Evolutionary conservation across 768 basidiomycete species (phyloP), one percentile per base, ranked within the genome.

Genomic region (Rubroboletus pulcherrimus): DNA sequence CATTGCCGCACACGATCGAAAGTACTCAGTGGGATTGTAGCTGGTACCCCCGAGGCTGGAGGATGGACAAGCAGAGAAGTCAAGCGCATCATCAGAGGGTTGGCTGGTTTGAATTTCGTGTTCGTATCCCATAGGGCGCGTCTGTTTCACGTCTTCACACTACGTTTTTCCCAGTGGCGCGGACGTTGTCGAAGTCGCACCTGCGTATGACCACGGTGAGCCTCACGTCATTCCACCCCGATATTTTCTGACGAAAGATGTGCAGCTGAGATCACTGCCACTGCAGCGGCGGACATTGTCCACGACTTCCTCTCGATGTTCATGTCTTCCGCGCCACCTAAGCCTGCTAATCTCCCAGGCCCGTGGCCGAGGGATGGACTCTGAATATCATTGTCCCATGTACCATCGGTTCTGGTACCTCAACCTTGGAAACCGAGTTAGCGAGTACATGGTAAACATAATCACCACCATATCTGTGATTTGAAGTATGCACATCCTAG

Each of bases 1-100:
- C 19, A n/a, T 54, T 6, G 2, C 9, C 33, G 17, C 17, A 40
- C 14, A 29, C 31, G 26, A 34, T 49, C 12, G 19, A 15, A 39
- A 31, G 33, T 39, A 19, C n/a, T 53, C 24, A 57, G 10, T 14
- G 10, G 7, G 15, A 56, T 45, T 40, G 5, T 64, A 90, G 87
- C 91, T 54, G 89, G 91, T 14, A 92, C 91, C 1, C 91, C 91
- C 14, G 91, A 93, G 68, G 78, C 86, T 2, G 91, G 91, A 33
- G 91, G 91, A 12, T 91, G 88, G 89, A 90, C 91, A 4, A 85
- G 82, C 19, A 82, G 90, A 46, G 91, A 92, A 71, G 77, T 90
- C 40, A 91, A 91, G 63, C 81, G 87, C 35, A 88, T 91, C 62
- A 77, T 92, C 49, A 82, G 91, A 55, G 91, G 91, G 14, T 76